Evolutionary conservation across 768 basidiomycete genomes (phyloP).

Genomic region (Boletus rubropictus): DNA sequence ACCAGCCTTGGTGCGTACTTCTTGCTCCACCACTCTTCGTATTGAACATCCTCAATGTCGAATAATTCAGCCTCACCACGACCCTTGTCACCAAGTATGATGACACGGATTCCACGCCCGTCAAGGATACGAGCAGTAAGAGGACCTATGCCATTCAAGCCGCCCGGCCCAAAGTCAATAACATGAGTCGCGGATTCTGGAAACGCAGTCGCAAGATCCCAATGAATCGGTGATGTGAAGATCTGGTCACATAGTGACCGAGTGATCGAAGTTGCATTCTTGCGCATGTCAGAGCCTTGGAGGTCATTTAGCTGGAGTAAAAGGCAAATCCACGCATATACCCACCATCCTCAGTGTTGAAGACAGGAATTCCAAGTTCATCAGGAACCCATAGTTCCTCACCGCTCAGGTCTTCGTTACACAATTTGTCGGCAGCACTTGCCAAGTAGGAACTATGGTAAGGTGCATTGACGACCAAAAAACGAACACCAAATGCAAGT

Average conservation of each 20-base stretch:
- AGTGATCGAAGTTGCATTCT: conserved; percentile 64
- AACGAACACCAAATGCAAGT: conserved; percentile 86
- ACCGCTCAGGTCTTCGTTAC: conserved; percentile 66
- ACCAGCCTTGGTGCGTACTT: conserved; percentile 81
- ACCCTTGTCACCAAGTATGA: conserved; percentile 86
- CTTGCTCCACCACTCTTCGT: conserved; percentile 89
- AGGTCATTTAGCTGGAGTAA: conserved; percentile 13
- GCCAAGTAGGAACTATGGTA: conserved; percentile 88
- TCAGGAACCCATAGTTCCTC: conserved; percentile 71
- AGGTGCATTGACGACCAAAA: conserved; percentile 92
- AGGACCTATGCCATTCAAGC: conserved; percentile 86
- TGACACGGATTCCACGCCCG: conserved; percentile 86
- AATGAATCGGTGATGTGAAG: conserved; percentile 87
- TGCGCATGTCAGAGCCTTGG: conserved; percentile 79
- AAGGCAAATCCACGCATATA: conserved; percentile 20
- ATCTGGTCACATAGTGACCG: conserved; percentile 90
- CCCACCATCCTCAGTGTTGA: conserved; percentile 88
- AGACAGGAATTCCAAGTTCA: conserved; percentile 80
- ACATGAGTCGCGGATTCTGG: conserved; percentile 89
- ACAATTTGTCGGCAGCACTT: conserved; percentile 68
- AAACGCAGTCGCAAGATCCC: conserved; percentile 87
- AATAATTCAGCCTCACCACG: conserved; percentile 88
- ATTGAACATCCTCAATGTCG: conserved; percentile 54
- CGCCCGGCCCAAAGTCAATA: conserved; percentile 95
- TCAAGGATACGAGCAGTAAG: conserved; percentile 87